phyloP scores from a whole-genome alignment of 768 basidiomycete genomes.

The Pleurotus citrinopileatus region DNA sequence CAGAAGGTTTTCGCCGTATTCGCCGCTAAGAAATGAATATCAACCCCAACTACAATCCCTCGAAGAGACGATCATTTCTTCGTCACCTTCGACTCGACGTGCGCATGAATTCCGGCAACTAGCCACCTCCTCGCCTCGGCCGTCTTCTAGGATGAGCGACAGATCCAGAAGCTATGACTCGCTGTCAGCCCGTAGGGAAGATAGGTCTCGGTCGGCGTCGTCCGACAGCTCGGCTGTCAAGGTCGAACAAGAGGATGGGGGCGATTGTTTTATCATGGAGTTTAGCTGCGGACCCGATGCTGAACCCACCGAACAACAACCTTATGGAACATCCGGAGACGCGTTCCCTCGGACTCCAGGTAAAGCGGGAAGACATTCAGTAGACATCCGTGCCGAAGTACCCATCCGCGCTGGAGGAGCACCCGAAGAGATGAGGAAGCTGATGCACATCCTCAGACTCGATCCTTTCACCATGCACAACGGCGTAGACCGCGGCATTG shows the following conservation, averaged over 20 bases:
- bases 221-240: slow-evolving; percentile 25
- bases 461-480: slow-evolving; percentile 74
- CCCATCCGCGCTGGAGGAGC: slow-evolving; percentile 78
- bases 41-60: background rate
- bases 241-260: slow-evolving; percentile 12
- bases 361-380: background rate
- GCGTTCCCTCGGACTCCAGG: background rate
- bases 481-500: slow-evolving; percentile 36
- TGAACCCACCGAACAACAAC: background rate
- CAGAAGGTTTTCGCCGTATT: background rate
- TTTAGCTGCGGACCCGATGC: background rate
- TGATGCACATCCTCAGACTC: slow-evolving; percentile 79
- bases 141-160: background rate
- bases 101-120: too few species aligned
- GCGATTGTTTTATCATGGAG: background rate
- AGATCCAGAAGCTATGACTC: background rate
- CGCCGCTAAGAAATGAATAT: background rate
- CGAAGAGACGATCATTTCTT: background rate
- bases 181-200: background rate
- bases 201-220: background rate
- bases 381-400: slow-evolving; percentile 27
- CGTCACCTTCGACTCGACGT: background rate
- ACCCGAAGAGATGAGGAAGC: slow-evolving; percentile 61
- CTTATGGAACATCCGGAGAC: background rate
- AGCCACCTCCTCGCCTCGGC: slow-evolving; percentile 12